Evolutionary conservation across 2,329 filamentous ascomycete species (phyloP), one percentile per base, ranked within the genome.

Genomic region (Monosporascus sp.): DNA sequence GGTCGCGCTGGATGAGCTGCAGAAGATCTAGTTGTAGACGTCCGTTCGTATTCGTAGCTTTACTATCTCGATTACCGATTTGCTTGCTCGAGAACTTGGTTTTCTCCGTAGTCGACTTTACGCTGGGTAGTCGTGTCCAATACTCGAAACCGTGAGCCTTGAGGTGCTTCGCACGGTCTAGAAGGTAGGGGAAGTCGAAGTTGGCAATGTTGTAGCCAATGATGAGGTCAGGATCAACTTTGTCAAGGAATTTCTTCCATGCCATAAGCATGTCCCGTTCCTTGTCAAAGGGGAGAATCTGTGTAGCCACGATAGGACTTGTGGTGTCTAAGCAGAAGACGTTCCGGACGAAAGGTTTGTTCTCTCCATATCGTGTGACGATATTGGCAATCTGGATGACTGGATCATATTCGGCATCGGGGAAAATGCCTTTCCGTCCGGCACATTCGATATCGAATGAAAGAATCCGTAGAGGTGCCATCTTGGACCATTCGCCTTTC

Each of bases 381-480:
- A 97, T 84, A 64, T 97, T 97, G 54, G 94, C 94, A 59, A 99
- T 99, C 70, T 99, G 94, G 61, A 99, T 99, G 60, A 99, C 92
- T 0, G 93, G 91, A 64, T 99, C 94, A 20, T 90, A 76, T 56
- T 93, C 85, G 9, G 95, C 86, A 70, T 99, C 94, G 0, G 95
- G 94, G 66, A 99, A 99, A 66, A 99, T 88, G 60, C 94, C 94
- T 73, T 99, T 97, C 62, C 95, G 88, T 50, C 94, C 94, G 62
- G 94, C 94, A 71, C 94, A 99, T 72, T 99, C 94, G 63, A 99
- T 99, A 82, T 99, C 94, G 66, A 99, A 97, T 5, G 94, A 97
- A 46, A 99, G 74, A 47, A 96, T 88, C 56, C 94, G 86, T 3
- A 99, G 77, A 0, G 94, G 94, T 0, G 95, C 94, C 86, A 97